Base-by-base conservation (phyloP, 2,329 filamentous ascomycete species). In the Fusarium vanettenii region DNA sequence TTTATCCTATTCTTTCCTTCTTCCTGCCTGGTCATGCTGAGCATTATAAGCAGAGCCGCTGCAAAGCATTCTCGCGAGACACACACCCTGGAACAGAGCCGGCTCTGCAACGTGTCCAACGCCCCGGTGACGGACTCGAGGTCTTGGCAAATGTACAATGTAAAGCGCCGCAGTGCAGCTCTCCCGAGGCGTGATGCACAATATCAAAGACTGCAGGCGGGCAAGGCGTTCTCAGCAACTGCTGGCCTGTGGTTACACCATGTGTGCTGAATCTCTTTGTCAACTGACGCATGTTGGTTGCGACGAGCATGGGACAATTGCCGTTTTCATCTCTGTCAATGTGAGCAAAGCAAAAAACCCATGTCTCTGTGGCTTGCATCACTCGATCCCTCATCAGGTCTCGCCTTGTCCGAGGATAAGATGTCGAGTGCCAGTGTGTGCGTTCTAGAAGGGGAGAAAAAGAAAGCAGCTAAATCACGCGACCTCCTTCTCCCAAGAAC, bases 71-170 rank as follows among this genome's bases (percentile, higher is more conserved):
- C 25, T 61, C 20, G 41, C 14, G 60, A 31, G n/a, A 52, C 27
- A 31, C 25, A 29, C 25, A 50, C 57, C 57, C 35, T 43, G 25
- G 35, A 20, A 59, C 22, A 43, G 14, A n/a, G 16, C 60, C 62
- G 52, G 69, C 63, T 67, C 60, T 67, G 63, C 64, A 62, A 70
- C 67, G 63, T 70, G 70, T 60, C 48, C 64, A 43, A 61, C 55
- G 70, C 63, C 67, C 68, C 70, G 70, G 71, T 72, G 67, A 71
- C 67, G 70, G 70, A 72, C 60, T 16, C 27, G 18, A 29, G 61
- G 37, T 35, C 41, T 66, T 50, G 57, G 50, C 67, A 37, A 16
- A 43, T 45, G n/a, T 18, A 20, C 37, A 11, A 61, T 45, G 39
- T 61, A 61, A 29, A 27, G 31, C 43, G 39, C 22, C 60, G 20